These are phyloP conservation scores for Microsporum canis DNA, from an alignment of 2,329 filamentous ascomycete genomes.

Conservation along the genomic window DNA sequence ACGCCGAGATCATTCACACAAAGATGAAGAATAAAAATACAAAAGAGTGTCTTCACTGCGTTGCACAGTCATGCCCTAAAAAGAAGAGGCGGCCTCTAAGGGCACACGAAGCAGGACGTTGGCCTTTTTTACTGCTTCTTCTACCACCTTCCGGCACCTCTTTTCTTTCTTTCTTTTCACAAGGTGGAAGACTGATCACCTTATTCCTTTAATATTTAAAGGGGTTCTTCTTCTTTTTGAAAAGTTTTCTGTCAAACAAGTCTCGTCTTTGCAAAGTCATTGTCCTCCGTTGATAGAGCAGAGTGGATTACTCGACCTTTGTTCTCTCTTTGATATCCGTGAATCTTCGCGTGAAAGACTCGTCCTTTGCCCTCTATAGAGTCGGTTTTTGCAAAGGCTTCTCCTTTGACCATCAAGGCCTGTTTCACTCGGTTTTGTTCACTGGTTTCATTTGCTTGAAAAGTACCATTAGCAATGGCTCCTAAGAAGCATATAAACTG, in stretches of 20 bases:
- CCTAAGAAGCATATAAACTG: conserved; percentile 5
- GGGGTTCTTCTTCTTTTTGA: background rate
- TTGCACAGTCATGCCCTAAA: background rate
- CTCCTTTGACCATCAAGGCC: background rate
- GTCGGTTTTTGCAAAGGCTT: no score
- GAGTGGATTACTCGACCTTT: background rate
- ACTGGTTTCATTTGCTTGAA: background rate
- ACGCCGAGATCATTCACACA: background rate
- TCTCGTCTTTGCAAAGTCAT: background rate
- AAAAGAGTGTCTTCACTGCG: background rate
- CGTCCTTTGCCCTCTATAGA: no score
- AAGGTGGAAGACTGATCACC: background rate
- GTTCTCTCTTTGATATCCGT: background rate
- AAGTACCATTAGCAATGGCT: background rate
- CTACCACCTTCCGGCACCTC: background rate
- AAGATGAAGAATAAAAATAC: background rate
- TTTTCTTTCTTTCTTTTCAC: background rate
- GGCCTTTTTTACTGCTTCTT: background rate
- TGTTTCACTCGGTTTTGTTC: background rate
- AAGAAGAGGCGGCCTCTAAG: background rate
- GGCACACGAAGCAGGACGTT: background rate
- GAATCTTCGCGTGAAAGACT: no score
- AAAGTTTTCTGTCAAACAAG: background rate
- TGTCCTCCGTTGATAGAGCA: background rate
- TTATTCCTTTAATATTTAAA: background rate